Base-by-base conservation (phyloP, 2,329 filamentous ascomycete genomes). In the Cladosporium sp. region DNA sequence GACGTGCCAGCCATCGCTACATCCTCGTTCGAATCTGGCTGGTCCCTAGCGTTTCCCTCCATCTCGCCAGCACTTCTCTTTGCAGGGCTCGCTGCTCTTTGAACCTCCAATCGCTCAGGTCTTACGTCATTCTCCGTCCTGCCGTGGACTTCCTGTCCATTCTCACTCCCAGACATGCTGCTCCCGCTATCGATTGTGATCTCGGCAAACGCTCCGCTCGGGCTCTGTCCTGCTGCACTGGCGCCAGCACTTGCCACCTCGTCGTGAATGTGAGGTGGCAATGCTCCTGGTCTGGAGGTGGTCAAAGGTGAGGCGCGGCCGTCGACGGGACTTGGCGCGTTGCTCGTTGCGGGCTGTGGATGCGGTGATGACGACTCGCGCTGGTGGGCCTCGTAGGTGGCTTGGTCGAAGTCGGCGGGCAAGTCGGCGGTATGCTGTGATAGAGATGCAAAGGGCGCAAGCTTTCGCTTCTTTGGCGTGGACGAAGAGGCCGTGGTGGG, bases 251-350 rank as follows among this genome's bases (percentile, higher is more conserved):
- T 44, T 18, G 33, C 50, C 63, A 84, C 79, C 74, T 85, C 83
- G 75, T 82, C 80, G 73, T 85, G 83, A 65, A 87, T 77, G 75
- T 86, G 85, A 63, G 84, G 81, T 67, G 85, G 85, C 64, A 87
- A 79, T 74, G 82, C 85, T 66, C 82, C 80, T 72, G 71, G 69
- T 28, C 72, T 70, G 10, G 68, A 66, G 28, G 69, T 40, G 67
- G 33, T 65, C 55, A 31, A 60, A 65, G 53, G 67, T 67, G 55
- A 67, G 67, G 37, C 67, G 65, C 61, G 70, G 35, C 49, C 50
- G 26, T 65, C 64, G 8, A 49, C 62, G n/a, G 63, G 59, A 35
- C 52, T 58, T 26, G 62, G 46, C 46, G 53, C 37, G 35, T 31
- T 31, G 62, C 53, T 50, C 33, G 31, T 55, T 33, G 16, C 26